Conservation (phyloP, 805 yeast species). For the Barnettozyma sp. region DNA sequence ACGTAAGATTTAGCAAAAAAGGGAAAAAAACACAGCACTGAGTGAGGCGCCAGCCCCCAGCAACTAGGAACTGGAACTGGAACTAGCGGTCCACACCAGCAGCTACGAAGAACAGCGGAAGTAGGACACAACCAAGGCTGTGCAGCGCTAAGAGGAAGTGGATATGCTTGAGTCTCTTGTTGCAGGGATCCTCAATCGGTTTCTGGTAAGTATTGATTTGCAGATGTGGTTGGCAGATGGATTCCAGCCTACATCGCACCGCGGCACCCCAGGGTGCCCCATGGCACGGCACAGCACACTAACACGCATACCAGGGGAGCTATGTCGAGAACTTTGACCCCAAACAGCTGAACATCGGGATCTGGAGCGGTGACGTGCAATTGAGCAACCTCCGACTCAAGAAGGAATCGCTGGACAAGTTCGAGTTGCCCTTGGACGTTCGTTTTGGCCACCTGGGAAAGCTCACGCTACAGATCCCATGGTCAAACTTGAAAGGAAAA, state of each 20-base stretch:
- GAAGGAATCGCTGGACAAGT: slow-evolving; percentile 82
- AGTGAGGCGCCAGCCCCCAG: too few species aligned
- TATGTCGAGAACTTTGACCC: slow-evolving; percentile 96
- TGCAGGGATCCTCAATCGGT: slow-evolving; percentile 53
- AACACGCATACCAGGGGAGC: slow-evolving; percentile 35
- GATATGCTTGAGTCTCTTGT: slow-evolving; percentile 65
- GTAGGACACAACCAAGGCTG: too few species aligned
- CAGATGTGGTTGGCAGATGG: too few species aligned
- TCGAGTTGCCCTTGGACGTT: slow-evolving; percentile 82
- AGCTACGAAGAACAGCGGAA: too few species aligned
- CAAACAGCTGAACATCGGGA: slow-evolving; percentile 88
- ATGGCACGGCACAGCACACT: slow-evolving; percentile 1
- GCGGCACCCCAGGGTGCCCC: too few species aligned
- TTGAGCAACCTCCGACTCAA: slow-evolving; percentile 69
- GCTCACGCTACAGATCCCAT: slow-evolving; percentile 86
- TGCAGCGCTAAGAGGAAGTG: too few species aligned
- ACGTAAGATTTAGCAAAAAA: too few species aligned
- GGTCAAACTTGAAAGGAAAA: slow-evolving; percentile 89
- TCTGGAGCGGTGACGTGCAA: slow-evolving; percentile 96
- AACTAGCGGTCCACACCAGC: too few species aligned
- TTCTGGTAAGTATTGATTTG: slow-evolving; percentile 37
- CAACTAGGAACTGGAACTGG: too few species aligned
- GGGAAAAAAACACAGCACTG: too few species aligned
- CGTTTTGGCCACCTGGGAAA: slow-evolving; percentile 87
- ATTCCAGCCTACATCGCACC: too few species aligned